phyloP scores from a whole-genome alignment of 495 filamentous ascomycete genomes.

The Thermochaetoides thermophila region DNA sequence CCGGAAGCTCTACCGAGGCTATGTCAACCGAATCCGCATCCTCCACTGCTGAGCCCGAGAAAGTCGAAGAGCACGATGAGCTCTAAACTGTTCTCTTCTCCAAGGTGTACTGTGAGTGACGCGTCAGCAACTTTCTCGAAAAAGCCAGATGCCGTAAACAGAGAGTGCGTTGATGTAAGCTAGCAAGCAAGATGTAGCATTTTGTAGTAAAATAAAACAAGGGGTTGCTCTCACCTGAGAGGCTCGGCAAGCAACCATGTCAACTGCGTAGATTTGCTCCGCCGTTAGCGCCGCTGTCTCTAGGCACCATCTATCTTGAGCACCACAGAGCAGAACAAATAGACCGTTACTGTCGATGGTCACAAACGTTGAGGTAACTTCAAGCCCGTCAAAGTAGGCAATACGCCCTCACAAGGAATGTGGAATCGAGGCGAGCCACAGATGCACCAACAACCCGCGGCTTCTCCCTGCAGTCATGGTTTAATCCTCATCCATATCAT shows the following conservation, averaged over 20 bases:
- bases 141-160: no score
- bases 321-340: background rate
- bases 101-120: background rate
- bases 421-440: no score
- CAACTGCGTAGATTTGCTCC: no score
- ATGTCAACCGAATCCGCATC: constrained; percentile 14
- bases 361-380: no score
- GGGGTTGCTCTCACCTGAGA: constrained; percentile 2
- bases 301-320: background rate
- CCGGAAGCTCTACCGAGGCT: constrained; percentile 13
- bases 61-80: constrained; percentile 28
- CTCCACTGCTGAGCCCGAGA: constrained; percentile 19
- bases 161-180: no score
- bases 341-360: background rate
- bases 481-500: constrained; percentile 31
- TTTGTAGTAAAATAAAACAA: background rate
- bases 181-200: background rate
- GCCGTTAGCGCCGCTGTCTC: no score
- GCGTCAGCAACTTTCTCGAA: no score
- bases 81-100: constrained; percentile 14
- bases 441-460: no score
- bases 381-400: background rate
- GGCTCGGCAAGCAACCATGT: background rate
- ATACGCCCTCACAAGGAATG: no score
- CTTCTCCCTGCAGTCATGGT: no score